Evolutionary conservation across 192 early-diverging fungal genomes (phyloP).

Genomic region (Endogone sp.): DNA sequence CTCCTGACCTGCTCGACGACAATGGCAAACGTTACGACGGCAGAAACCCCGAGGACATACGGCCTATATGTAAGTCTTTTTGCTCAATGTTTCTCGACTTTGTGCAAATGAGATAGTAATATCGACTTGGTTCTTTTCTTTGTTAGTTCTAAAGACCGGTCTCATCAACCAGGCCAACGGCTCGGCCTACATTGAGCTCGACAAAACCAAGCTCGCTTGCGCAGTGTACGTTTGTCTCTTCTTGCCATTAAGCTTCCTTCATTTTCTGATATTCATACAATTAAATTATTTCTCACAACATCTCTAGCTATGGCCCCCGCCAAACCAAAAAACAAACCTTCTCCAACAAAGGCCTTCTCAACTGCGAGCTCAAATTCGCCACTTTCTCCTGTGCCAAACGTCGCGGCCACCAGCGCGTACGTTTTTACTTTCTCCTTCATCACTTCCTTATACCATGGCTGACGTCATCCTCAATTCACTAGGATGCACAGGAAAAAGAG

Average conservation of each 20-base stretch:
- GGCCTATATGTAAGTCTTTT: slow-evolving; percentile 45
- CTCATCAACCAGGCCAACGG: slow-evolving; percentile 70
- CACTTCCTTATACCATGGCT: slow-evolving; percentile 1
- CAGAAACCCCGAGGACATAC: slow-evolving; percentile 46
- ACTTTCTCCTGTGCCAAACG: slow-evolving; percentile 65
- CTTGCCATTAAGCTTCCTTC: background rate
- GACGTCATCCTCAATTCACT: slow-evolving; percentile 20
- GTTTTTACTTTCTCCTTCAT: slow-evolving; percentile 15
- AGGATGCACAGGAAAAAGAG: slow-evolving; percentile 67
- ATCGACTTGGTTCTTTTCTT: background rate
- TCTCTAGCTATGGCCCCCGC: slow-evolving; percentile 65
- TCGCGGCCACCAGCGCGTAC: slow-evolving; percentile 38
- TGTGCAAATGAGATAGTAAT: background rate
- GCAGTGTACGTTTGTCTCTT: slow-evolving; percentile 61
- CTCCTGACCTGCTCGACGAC: slow-evolving; percentile 21
- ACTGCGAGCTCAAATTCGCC: slow-evolving; percentile 76
- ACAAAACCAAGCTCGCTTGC: slow-evolving; percentile 70
- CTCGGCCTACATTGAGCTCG: slow-evolving; percentile 70
- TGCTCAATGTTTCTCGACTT: background rate
- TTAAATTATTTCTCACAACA: background rate
- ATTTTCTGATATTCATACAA: too few species aligned
- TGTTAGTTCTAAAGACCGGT: slow-evolving; percentile 63
- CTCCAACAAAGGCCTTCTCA: slow-evolving; percentile 51
- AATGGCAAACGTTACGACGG: slow-evolving; percentile 38
- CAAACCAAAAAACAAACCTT: slow-evolving; percentile 50